Conservation (phyloP, 2,329 filamentous ascomycete genomes). For the Botryotinia narcissicola region DNA sequence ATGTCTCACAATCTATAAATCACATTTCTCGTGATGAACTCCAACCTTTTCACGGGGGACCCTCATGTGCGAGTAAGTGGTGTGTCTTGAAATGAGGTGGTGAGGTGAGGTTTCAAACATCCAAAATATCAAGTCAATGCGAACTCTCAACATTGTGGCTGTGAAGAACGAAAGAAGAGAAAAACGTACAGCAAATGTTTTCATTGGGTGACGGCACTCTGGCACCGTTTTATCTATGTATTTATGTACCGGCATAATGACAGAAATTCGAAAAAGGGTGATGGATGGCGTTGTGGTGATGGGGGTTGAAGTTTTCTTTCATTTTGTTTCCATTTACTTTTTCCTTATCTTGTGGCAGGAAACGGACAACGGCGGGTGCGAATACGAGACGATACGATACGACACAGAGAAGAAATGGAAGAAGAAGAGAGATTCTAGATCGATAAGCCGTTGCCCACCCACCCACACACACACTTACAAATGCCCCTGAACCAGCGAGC, state of each 20-base stretch:
- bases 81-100: background rate
- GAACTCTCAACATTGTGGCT: conserved; percentile 7
- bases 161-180: background rate
- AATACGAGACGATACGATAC: background rate
- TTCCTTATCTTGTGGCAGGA: background rate
- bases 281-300: background rate
- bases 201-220: background rate
- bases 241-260: background rate
- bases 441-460: background rate
- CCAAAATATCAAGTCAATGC: background rate
- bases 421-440: background rate
- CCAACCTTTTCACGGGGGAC: background rate
- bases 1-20: background rate
- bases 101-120: background rate
- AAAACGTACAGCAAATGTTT: background rate
- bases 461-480: background rate
- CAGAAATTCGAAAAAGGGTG: background rate
- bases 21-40: background rate
- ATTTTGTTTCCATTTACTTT: background rate
- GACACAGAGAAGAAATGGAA: background rate
- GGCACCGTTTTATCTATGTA: background rate
- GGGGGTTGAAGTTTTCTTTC: background rate
- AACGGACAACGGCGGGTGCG: background rate
- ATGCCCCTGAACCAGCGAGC: conserved; percentile 3
- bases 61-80: background rate